Evolutionary conservation across 257 asterid genomes (phyloP).

Genomic region (Plantago elongata): DNA sequence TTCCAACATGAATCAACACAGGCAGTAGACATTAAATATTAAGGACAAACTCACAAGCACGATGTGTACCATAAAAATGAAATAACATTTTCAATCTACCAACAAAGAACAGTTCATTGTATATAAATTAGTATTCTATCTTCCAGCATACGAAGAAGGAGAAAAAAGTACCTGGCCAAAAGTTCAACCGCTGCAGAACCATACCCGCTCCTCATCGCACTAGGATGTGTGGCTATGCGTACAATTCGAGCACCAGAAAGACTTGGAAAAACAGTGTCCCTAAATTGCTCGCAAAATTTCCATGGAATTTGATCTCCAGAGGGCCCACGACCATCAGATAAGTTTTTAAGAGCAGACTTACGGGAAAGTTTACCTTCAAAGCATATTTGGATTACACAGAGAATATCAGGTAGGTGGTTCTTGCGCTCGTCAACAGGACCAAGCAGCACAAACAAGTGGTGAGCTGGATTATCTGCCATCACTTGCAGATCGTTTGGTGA

Average conservation of each 20-base stretch:
- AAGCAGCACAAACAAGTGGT: conserved; percentile 94
- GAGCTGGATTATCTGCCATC: conserved; percentile 99
- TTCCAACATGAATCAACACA: too few relatives aligned
- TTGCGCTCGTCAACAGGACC: conserved; percentile 90
- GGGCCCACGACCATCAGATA: conserved; percentile 70
- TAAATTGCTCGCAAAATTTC: conserved; percentile 83
- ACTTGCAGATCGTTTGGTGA: conserved; percentile 91
- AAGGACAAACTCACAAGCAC: too few relatives aligned
- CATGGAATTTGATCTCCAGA: conserved; percentile 94
- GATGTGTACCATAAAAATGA: too few relatives aligned
- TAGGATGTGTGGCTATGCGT: conserved; percentile 96
- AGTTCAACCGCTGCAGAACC: conserved; percentile 88
- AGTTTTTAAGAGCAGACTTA: conserved; percentile 60
- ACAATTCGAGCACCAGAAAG: conserved; percentile 97
- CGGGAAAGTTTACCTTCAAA: conserved; percentile 91
- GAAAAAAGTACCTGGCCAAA: conserved; percentile 73
- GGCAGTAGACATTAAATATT: too few relatives aligned
- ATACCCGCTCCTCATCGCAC: conserved; percentile 89
- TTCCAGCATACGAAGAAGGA: too few relatives aligned
- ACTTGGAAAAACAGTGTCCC: conserved; percentile 68
- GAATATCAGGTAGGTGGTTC: conserved; percentile 87
- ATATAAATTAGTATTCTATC: too few relatives aligned
- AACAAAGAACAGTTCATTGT: too few relatives aligned
- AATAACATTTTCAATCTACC: too few relatives aligned
- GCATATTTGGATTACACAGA: conserved; percentile 85